Base-by-base conservation (phyloP, 352 stramenopile species). In the Globisporangium camurandrum region DNA sequence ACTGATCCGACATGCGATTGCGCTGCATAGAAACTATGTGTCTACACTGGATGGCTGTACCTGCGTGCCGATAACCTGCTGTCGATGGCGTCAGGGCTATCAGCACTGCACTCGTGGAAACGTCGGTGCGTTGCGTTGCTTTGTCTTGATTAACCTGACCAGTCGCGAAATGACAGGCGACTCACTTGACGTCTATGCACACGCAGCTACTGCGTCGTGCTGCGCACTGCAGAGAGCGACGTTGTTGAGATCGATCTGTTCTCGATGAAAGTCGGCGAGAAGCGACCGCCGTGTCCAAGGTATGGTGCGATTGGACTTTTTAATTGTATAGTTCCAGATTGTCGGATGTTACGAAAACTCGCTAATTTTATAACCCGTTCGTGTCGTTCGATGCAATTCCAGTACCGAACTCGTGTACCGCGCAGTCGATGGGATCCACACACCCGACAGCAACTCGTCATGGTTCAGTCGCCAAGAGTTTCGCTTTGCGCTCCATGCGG, bases 231-330 rank as follows among this genome's bases (percentile, higher is more conserved):
- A 3, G 62, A 79, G 20, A 42, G 36, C 9, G 66, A 75, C 39
- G 64, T 88, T 4, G 66, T 90, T 10, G 83, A 94, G 64, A 85
- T 94, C 20, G 72, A 91, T 49, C 46, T 94, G 16, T 94, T 92
- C 49, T 62, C 66, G 16, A 89, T 92, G 77, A 83, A 71, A 14
- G 67, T 66, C 12, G 81, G 81, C 22, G 81, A 92, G 55, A 69
- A 75, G 47, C 81, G 81, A 1, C 77, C 81, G 5, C 67, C 75
- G 7, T 78, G 76, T 27, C 77, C 81, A 8, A 71, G 57, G 73
- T 90, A 56, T n/a, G 31, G n/a, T n/a, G n/a, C n/a, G n/a, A n/a
- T n/a, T n/a, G n/a, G n/a, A n/a, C n/a, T n/a, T n/a, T n/a, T n/a
- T n/a, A n/a, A n/a, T n/a, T n/a, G n/a, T n/a, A n/a, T n/a, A n/a